Conservation (phyloP, 495 filamentous ascomycete genomes). For the Chaetomidium leptoderma region DNA sequence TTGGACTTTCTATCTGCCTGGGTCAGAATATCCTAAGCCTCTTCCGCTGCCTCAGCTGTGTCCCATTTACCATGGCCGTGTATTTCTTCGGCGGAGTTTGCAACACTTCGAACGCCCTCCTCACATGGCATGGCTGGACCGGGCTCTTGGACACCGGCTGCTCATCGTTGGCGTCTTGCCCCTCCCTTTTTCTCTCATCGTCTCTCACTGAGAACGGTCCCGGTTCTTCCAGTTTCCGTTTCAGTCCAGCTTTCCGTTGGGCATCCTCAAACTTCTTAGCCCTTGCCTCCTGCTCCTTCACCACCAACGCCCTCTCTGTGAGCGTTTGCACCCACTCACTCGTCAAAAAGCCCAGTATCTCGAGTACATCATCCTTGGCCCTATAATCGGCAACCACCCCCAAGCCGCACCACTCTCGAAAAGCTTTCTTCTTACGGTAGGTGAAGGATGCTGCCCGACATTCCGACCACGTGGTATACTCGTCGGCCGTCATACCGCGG, state of each 20-base stretch:
- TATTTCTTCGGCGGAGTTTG: not conserved
- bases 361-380: not conserved
- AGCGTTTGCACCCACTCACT: conserved; percentile 3
- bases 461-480: not conserved
- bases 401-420: not conserved
- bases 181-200: not conserved
- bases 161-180: not conserved
- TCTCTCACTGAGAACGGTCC: not conserved
- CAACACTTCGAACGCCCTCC: not conserved
- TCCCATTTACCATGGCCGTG: not conserved
- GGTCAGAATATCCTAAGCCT: not conserved
- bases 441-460: conserved; percentile 4
- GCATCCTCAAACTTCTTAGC: not conserved
- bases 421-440: not conserved
- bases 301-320: not conserved
- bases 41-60: not conserved
- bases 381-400: not conserved
- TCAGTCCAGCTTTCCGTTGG: not conserved
- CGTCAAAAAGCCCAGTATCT: conserved; percentile 2
- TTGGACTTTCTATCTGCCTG: too few species aligned
- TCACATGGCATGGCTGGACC: not conserved
- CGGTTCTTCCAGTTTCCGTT: not conserved
- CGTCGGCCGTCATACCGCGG: not conserved
- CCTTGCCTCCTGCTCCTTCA: not conserved
- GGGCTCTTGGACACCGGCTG: not conserved